Conservation (phyloP, 1,284 basidiomycete genomes). For the Tetrapyrgos nigripes region DNA sequence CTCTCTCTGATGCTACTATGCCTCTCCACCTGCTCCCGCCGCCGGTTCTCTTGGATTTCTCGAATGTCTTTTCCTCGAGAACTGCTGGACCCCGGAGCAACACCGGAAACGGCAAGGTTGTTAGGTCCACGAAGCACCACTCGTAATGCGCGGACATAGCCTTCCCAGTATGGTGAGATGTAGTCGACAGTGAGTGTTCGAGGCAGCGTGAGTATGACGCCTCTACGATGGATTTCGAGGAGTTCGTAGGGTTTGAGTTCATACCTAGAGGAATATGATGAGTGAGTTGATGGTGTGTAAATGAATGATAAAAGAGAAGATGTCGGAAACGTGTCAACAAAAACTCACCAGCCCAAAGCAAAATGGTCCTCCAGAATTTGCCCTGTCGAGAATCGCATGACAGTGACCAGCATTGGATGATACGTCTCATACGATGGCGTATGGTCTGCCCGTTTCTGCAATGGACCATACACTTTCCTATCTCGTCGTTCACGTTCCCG, state of each 20-base stretch:
- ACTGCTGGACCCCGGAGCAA: no score
- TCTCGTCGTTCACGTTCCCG: not conserved
- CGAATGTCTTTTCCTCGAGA: constrained; percentile 15
- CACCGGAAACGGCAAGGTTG: not conserved
- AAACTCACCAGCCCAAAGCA: constrained; percentile 56
- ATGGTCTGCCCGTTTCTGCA: not conserved
- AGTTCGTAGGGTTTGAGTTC: constrained; percentile 64
- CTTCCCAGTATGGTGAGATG: constrained; percentile 72
- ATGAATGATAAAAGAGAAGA: not conserved
- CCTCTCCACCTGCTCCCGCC: not conserved
- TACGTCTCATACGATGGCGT: constrained; percentile 13
- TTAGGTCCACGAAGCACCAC: constrained; percentile 39
- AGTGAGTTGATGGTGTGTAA: not conserved
- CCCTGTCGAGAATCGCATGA: constrained; percentile 70
- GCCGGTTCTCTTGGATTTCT: constrained; percentile 15
- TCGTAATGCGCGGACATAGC: constrained; percentile 60
- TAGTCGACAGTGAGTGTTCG: constrained; percentile 54
- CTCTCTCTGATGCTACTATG: not conserved
- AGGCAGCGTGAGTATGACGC: constrained; percentile 48
- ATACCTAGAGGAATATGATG: not conserved
- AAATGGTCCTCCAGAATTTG: constrained; percentile 71
- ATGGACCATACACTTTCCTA: no score
- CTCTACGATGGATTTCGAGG: constrained; percentile 63
- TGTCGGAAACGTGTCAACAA: no score
- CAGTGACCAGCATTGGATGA: constrained; percentile 42